phyloP scores from a whole-genome alignment of 2,329 filamentous ascomycete genomes.

The Colletotrichum melonis region DNA sequence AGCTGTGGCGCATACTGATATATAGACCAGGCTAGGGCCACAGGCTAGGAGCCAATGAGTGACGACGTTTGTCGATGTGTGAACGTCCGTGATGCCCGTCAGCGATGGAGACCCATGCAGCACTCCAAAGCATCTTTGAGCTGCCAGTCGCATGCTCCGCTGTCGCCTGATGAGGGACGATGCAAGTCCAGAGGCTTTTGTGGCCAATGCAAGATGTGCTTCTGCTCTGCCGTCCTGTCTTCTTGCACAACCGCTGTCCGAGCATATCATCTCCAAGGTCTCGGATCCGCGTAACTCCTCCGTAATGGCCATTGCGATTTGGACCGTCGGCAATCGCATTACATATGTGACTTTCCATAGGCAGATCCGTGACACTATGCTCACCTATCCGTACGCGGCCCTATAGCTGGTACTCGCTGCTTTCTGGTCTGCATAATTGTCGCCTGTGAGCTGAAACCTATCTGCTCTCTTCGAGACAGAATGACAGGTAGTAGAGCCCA shows the following conservation, averaged over 20 bases:
- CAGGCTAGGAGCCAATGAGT: constrained; percentile 44
- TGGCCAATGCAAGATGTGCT: constrained; percentile 10
- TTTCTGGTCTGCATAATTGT: background rate
- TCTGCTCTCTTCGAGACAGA: background rate
- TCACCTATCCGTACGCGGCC: background rate
- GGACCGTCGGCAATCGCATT: constrained; percentile 43
- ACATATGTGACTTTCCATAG: constrained; percentile 45
- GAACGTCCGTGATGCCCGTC: constrained; percentile 39
- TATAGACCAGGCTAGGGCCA: constrained; percentile 42
- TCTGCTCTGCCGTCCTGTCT: background rate
- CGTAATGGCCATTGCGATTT: constrained; percentile 18
- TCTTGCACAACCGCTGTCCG: background rate
- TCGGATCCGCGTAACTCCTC: constrained; percentile 26
- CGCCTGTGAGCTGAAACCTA: constrained; percentile 15
- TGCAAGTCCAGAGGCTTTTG: constrained; percentile 13
- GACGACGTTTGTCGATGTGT: constrained; percentile 7
- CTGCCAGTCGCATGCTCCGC: constrained; percentile 19
- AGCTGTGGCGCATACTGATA: constrained; percentile 50
- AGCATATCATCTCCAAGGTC: constrained; percentile 12
- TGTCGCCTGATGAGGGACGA: constrained; percentile 24
- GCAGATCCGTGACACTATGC: constrained; percentile 42
- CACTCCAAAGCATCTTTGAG: background rate
- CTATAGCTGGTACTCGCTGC: background rate
- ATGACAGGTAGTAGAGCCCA: constrained; percentile 3
- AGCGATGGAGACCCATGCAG: constrained; percentile 35